These are phyloP conservation scores for Hymenoscyphus linearis DNA, from an alignment of 2,329 filamentous ascomycete species.

Conservation along the genomic window DNA sequence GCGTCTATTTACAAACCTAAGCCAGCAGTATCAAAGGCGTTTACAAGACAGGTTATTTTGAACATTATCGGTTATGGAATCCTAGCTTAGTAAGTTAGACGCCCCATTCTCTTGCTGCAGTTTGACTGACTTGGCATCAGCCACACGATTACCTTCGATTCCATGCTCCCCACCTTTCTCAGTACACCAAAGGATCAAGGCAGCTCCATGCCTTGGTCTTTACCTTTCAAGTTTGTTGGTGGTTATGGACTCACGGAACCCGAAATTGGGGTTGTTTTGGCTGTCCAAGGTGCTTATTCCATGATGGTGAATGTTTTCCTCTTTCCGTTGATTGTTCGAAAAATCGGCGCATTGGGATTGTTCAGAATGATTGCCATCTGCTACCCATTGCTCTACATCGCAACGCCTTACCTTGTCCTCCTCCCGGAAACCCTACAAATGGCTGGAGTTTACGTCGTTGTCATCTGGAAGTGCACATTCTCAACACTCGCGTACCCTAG, in stretches of 20 bases:
- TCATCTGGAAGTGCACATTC: conserved; percentile 91
- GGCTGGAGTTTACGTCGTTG: conserved; percentile 67
- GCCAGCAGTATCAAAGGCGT: conserved; percentile 52
- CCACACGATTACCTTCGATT: conserved; percentile 95
- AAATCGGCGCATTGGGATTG: conserved; percentile 71
- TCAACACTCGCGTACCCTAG: conserved; percentile 88
- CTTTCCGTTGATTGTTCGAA: conserved; percentile 71
- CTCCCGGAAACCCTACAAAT: conserved; percentile 68
- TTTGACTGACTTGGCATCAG: conserved; percentile 42
- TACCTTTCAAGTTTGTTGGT: conserved; percentile 85
- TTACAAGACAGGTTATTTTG: conserved; percentile 78
- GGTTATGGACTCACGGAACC: conserved; percentile 81
- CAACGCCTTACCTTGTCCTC: conserved; percentile 83
- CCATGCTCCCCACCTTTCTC: conserved; percentile 87
- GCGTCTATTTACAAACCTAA: conserved; percentile 29
- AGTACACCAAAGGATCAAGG: conserved; percentile 17
- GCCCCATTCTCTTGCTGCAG: conserved; percentile 9
- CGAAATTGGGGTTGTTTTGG: conserved; percentile 81
- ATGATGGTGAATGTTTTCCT: conserved; percentile 72
- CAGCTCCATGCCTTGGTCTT: conserved; percentile 45
- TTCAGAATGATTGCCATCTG: conserved; percentile 76
- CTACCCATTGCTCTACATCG: conserved; percentile 84
- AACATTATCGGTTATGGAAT: conserved; percentile 90
- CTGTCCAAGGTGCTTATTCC: conserved; percentile 83
- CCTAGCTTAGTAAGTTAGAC: conserved; percentile 76